Conservation (phyloP, 345 rosid species). For the Theobroma cacao region DNA sequence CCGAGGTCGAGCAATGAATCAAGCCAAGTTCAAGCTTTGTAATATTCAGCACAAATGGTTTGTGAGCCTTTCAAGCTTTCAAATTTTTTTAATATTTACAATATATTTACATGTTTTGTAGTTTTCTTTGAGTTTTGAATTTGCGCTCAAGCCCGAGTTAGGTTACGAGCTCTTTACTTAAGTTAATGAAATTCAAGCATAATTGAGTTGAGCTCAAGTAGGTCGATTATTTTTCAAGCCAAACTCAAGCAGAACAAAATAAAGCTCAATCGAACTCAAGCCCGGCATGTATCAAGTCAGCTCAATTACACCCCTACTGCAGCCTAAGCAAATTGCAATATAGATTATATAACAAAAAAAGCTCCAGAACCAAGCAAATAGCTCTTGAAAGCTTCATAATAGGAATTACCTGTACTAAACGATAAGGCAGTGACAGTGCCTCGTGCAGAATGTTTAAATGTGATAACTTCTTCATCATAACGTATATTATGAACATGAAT, state of each 20-base stretch:
- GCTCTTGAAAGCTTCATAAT: neutral
- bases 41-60: neutral
- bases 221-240: neutral
- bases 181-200: neutral
- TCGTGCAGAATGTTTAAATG: conserved; percentile 72
- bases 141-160: neutral
- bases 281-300: neutral
- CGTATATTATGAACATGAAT: conserved; percentile 84
- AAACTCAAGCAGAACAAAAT: neutral
- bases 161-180: neutral
- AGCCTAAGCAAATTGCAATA: neutral
- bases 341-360: neutral
- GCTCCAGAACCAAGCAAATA: neutral
- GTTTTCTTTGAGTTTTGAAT: neutral
- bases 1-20: neutral
- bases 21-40: too few relatives aligned
- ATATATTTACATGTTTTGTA: neutral
- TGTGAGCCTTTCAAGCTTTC: neutral
- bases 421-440: conserved; percentile 85
- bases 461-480: conserved; percentile 67
- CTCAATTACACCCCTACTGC: neutral
- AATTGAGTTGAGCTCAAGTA: neutral
- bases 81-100: neutral
- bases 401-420: conserved; percentile 67
- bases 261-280: neutral